Conservation (phyloP, 306 rosid genomes). For the Lathyrus aphaca region DNA sequence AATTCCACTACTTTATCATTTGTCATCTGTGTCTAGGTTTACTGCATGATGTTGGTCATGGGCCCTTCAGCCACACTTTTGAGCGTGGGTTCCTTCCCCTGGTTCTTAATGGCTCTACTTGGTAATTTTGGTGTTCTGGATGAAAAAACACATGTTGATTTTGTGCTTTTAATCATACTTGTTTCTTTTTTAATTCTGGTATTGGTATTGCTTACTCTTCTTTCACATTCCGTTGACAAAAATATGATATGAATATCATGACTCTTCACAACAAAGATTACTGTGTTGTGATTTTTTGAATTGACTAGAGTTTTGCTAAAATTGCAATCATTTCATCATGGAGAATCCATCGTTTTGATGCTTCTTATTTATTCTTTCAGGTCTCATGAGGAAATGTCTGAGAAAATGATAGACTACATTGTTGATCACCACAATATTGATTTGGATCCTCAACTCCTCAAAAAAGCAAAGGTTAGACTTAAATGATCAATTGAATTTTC, state of each 20-base stretch:
- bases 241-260: too few relatives aligned
- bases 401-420: slow-evolving; percentile 52
- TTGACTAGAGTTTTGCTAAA: slow-evolving; percentile 22
- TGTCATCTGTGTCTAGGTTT: slow-evolving; percentile 41
- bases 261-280: background rate
- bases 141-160: slow-evolving; percentile 12
- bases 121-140: slow-evolving; percentile 43
- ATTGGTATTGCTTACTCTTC: too few relatives aligned
- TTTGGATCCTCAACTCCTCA: slow-evolving; percentile 42
- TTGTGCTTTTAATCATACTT: background rate
- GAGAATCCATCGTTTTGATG: slow-evolving; percentile 32
- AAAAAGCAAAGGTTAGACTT: slow-evolving; percentile 52
- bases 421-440: slow-evolving; percentile 58
- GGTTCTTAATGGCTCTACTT: slow-evolving; percentile 39
- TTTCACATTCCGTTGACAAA: too few relatives aligned
- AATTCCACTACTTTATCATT: slow-evolving; percentile 35
- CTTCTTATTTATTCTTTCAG: slow-evolving; percentile 37
- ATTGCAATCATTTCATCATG: slow-evolving; percentile 1
- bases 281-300: background rate
- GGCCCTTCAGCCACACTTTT: slow-evolving; percentile 61
- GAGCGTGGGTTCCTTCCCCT: slow-evolving; percentile 53
- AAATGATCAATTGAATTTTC: slow-evolving; percentile 4
- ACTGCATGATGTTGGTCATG: slow-evolving; percentile 65
- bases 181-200: background rate
- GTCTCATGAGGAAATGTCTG: slow-evolving; percentile 64